Percentiles rank a stretch among this genome's conserved stretches.
Evolutionary conservation across 2,329 filamentous ascomycete genomes (phyloP).

Genomic region (Exophiala oligosperma): DNA sequence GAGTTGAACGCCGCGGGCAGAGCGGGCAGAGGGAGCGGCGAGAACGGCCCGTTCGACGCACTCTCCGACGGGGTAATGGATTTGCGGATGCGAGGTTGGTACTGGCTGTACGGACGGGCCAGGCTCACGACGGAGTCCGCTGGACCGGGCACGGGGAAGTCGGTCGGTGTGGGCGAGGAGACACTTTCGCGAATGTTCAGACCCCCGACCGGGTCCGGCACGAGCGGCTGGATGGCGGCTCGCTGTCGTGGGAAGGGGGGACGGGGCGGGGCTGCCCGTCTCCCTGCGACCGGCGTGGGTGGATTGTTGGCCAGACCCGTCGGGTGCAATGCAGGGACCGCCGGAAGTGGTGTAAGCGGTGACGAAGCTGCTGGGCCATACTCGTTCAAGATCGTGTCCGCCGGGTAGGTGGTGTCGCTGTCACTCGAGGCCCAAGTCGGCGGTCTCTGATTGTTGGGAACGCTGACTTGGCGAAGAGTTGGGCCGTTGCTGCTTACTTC

Average conservation of each 20-base stretch:
- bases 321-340: conserved; percentile 4
- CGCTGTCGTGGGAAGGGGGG: not conserved
- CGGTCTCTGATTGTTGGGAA: not conserved
- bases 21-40: conserved; percentile 13
- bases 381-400: not conserved
- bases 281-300: conserved; percentile 4
- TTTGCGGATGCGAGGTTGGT: conserved; percentile 7
- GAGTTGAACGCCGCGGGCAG: not conserved
- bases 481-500: not conserved
- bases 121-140: not conserved
- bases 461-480: not conserved
- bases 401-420: not conserved
- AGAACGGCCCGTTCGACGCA: conserved; percentile 21
- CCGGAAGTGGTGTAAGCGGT: not conserved
- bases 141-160: not conserved
- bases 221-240: not conserved
- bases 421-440: not conserved
- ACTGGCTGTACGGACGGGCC: not conserved
- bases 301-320: conserved; percentile 14
- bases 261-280: not conserved
- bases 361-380: not conserved
- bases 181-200: conserved; percentile 1
- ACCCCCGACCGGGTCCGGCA: not conserved
- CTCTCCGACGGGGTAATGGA: conserved; percentile 24
- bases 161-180: conserved; percentile 3